Percentiles rank a stretch among this genome's conserved stretches.
These are phyloP conservation scores for Entonaema liquescens DNA, from an alignment of 495 filamentous ascomycete species.

Conservation along the genomic window DNA sequence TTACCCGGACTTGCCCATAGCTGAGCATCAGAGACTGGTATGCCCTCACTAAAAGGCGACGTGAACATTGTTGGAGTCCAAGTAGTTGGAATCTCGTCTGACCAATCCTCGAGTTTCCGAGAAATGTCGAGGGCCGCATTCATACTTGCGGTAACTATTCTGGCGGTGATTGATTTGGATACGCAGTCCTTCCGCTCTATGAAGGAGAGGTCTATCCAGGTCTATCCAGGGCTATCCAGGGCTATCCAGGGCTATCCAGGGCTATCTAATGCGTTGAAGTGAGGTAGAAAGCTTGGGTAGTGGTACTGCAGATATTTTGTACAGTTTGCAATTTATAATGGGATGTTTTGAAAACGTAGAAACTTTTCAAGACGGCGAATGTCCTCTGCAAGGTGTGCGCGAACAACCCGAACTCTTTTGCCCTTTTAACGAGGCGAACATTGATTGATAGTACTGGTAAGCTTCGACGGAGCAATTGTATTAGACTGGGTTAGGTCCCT, in stretches of 20 bases:
- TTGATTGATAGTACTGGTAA: background rate
- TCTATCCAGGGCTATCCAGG: too few species aligned
- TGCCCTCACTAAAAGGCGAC: slow-evolving; percentile 22
- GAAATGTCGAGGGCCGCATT: background rate
- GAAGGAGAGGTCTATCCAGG: too few species aligned
- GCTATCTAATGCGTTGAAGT: too few species aligned
- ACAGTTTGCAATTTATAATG: background rate
- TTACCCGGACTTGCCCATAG: slow-evolving; percentile 19
- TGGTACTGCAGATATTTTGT: background rate
- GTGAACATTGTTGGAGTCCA: slow-evolving; percentile 28
- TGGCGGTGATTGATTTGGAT: background rate
- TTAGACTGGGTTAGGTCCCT: slow-evolving; percentile 19
- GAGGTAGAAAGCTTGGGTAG: too few species aligned
- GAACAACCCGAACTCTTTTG: background rate
- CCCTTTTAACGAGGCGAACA: slow-evolving; percentile 5
- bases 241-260: too few species aligned
- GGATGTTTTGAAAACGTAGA: too few species aligned
- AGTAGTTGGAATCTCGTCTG: slow-evolving; percentile 4
- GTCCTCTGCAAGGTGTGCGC: background rate
- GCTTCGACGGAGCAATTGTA: slow-evolving; percentile 15
- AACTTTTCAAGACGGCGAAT: too few species aligned
- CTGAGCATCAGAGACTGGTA: slow-evolving; percentile 12
- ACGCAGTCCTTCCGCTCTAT: background rate
- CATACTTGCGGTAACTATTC: slow-evolving; percentile 10
- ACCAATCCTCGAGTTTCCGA: slow-evolving; percentile 22